These are phyloP conservation scores for Zopfochytrium polystomum DNA, from an alignment of 371 early-diverging fungal genomes.

Conservation along the genomic window DNA sequence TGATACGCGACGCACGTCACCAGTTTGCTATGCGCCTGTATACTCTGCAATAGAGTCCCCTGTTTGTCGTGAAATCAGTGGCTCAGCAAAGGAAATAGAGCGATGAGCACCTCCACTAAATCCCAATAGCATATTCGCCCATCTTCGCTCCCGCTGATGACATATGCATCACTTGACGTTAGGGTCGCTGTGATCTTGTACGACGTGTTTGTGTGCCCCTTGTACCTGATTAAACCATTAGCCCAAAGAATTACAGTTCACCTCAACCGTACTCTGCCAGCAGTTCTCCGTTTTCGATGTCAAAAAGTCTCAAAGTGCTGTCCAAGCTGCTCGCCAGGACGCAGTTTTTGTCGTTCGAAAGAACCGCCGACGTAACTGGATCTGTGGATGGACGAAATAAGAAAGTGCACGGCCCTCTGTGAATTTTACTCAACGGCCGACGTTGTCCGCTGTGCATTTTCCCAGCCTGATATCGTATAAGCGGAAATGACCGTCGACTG, in stretches of 20 bases:
- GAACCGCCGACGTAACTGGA: slow-evolving; percentile 73
- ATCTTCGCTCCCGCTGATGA: slow-evolving; percentile 88
- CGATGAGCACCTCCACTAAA: slow-evolving; percentile 61
- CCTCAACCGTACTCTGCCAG: slow-evolving; percentile 61
- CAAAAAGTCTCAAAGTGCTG: slow-evolving; percentile 74
- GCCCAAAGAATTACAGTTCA: neutral
- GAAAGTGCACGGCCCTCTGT: neutral
- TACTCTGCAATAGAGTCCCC: slow-evolving; percentile 45
- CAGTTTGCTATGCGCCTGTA: slow-evolving; percentile 51
- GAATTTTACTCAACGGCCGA: slow-evolving; percentile 15
- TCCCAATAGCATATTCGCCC: slow-evolving; percentile 85
- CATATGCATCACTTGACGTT: slow-evolving; percentile 67
- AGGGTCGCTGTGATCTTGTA: slow-evolving; percentile 72
- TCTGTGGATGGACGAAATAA: slow-evolving; percentile 39
- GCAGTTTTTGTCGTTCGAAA: slow-evolving; percentile 74
- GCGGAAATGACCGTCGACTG: slow-evolving; percentile 79
- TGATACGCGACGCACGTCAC: slow-evolving; percentile 59
- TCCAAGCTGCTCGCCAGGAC: slow-evolving; percentile 74
- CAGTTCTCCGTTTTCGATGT: slow-evolving; percentile 70
- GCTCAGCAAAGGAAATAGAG: slow-evolving; percentile 35
- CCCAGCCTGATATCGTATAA: slow-evolving; percentile 76
- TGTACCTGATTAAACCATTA: slow-evolving; percentile 53
- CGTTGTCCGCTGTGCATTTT: slow-evolving; percentile 15
- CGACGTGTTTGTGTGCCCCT: slow-evolving; percentile 74
- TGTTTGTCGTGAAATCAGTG: slow-evolving; percentile 12